A percentile compares a stretch with the other conserved stretches of the same genome.
These are phyloP conservation scores for Straminergon stramineum DNA, from an alignment of 225 moss, liverwort and hornwort genomes.

Conservation along the genomic window DNA sequence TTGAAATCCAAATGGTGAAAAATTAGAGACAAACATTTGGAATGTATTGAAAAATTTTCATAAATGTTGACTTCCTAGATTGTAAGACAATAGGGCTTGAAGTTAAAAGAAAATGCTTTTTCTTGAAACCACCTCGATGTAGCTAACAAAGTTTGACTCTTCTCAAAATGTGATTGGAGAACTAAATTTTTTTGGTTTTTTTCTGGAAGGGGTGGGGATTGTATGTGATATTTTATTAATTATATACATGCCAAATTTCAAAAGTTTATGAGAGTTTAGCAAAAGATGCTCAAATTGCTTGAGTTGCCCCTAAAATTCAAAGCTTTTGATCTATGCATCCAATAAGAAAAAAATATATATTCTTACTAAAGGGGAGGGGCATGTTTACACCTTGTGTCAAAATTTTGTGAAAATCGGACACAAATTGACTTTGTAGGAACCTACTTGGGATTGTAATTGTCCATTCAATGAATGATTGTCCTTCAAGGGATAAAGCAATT, in stretches of 20 bases:
- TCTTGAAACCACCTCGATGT: neutral
- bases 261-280: neutral
- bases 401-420: accelerated
- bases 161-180: neutral
- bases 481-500: neutral
- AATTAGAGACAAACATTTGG: neutral
- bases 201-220: too few species aligned
- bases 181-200: too few species aligned
- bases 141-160: neutral
- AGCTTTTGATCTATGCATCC: neutral
- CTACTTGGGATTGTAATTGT: neutral
- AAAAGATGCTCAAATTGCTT: neutral
- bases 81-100: neutral
- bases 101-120: neutral
- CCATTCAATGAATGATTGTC: accelerated
- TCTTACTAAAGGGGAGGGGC: too few species aligned
- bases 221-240: neutral
- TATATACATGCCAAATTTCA: neutral
- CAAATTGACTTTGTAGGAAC: neutral
- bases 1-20: neutral
- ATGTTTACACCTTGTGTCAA: neutral
- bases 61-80: neutral
- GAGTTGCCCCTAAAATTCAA: accelerated
- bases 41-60: neutral
- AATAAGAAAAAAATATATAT: neutral